Conservation (phyloP, 2,329 filamentous ascomycete species). For the Colletotrichum orchidophilum region DNA sequence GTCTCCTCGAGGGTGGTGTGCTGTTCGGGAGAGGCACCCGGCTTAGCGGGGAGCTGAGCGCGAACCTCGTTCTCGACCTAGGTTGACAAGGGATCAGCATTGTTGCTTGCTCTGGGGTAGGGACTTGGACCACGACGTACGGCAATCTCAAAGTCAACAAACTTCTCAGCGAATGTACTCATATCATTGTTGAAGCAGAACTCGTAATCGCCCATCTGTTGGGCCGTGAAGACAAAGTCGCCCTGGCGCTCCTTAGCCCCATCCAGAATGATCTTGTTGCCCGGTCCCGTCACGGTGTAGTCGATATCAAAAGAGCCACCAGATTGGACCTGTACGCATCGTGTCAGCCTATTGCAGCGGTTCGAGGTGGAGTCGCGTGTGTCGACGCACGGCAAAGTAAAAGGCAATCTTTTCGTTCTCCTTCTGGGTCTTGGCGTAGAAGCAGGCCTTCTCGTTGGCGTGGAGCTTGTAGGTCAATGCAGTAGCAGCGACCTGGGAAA, state of each 20-base stretch:
- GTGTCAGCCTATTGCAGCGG: not conserved
- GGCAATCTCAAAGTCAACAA: constrained; percentile 97
- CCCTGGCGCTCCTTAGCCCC: constrained; percentile 93
- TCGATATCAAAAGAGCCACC: constrained; percentile 98
- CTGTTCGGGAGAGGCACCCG: constrained; percentile 88
- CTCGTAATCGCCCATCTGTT: constrained; percentile 85
- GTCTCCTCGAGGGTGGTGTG: constrained; percentile 90
- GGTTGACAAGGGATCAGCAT: constrained; percentile 29
- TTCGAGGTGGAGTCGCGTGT: not conserved
- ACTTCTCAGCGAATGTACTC: constrained; percentile 97
- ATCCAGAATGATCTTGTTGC: constrained; percentile 81
- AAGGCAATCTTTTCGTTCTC: constrained; percentile 92
- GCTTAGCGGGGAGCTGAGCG: constrained; percentile 85
- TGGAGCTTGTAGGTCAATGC: constrained; percentile 92
- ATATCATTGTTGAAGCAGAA: constrained; percentile 99
- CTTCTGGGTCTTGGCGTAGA: constrained; percentile 83
- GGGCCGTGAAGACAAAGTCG: constrained; percentile 97
- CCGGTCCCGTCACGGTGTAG: constrained; percentile 86
- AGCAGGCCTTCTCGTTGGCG: constrained; percentile 95
- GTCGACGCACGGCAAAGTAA: constrained; percentile 87
- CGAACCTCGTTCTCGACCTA: constrained; percentile 92
- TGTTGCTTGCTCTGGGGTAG: not conserved
- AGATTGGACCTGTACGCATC: constrained; percentile 83
- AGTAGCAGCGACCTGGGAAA: constrained; percentile 81
- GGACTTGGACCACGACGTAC: constrained; percentile 64